These are phyloP conservation scores for Torulaspora quercuum DNA, from an alignment of 805 yeast species.

Conservation along the genomic window DNA sequence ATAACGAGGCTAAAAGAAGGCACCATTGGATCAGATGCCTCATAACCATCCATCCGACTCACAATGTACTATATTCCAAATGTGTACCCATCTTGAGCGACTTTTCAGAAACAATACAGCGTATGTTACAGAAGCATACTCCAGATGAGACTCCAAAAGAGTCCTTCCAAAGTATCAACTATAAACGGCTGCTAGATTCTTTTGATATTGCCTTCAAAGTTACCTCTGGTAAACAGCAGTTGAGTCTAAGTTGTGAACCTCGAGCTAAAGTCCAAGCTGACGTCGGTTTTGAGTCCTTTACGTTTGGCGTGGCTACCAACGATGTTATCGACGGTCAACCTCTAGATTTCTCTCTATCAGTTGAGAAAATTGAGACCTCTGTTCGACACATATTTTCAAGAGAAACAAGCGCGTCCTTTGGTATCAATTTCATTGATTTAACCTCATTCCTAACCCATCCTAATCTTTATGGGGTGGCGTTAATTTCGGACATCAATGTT, in stretches of 20 bases:
- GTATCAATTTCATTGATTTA: slow-evolving; percentile 45
- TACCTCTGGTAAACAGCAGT: slow-evolving; percentile 64
- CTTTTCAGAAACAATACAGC: slow-evolving; percentile 48
- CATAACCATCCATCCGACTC: slow-evolving; percentile 48
- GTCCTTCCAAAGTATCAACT: slow-evolving; percentile 29
- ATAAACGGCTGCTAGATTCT: slow-evolving; percentile 48
- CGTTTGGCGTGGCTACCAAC: slow-evolving; percentile 53
- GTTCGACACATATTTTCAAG: slow-evolving; percentile 89
- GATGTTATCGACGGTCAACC: slow-evolving; percentile 41
- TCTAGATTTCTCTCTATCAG: slow-evolving; percentile 44
- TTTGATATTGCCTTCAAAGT: slow-evolving; percentile 62
- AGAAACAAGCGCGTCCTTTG: slow-evolving; percentile 74
- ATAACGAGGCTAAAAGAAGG: slow-evolving; percentile 15
- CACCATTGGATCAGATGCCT: slow-evolving; percentile 32
- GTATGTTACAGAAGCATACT: slow-evolving; percentile 41
- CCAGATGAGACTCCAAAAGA: slow-evolving; percentile 13
- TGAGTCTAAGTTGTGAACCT: slow-evolving; percentile 87
- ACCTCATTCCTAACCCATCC: slow-evolving; percentile 48
- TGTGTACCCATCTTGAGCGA: slow-evolving; percentile 78
- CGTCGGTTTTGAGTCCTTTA: slow-evolving; percentile 68
- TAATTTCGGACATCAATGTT: slow-evolving; percentile 52
- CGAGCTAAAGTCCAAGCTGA: slow-evolving; percentile 88
- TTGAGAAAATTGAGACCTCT: slow-evolving; percentile 62
- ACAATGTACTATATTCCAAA: slow-evolving; percentile 62
- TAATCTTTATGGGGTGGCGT: slow-evolving; percentile 47